Percentiles rank a stretch among this genome's conserved stretches.
phyloP scores from a whole-genome alignment of 2,329 filamentous ascomycete species.

The Lecanicillium sp. region DNA sequence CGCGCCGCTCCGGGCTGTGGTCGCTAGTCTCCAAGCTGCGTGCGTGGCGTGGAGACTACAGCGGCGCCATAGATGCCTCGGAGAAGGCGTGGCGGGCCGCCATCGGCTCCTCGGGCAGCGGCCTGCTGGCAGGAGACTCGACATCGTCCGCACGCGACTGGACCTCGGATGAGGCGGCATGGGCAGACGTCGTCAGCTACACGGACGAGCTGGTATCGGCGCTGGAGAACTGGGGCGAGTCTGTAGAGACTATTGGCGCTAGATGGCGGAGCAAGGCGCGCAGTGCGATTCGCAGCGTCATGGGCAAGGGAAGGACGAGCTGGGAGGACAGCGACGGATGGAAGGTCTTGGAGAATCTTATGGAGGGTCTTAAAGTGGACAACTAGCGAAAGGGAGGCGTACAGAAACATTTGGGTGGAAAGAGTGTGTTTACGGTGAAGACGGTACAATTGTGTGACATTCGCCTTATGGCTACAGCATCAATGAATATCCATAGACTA shows the following conservation, averaged over 20 bases:
- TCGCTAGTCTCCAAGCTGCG: conserved; percentile 62
- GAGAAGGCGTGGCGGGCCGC: conserved; percentile 86
- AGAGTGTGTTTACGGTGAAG: no score
- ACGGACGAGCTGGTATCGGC: conserved; percentile 77
- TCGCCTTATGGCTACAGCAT: no score
- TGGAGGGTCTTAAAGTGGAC: conserved; percentile 44
- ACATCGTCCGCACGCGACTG: conserved; percentile 19
- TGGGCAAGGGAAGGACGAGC: conserved; percentile 70
- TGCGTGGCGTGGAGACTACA: conserved; percentile 63
- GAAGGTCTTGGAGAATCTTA: conserved; percentile 48
- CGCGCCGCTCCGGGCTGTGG: conserved; percentile 70
- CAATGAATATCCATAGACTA: no score
- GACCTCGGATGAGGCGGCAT: conserved; percentile 52
- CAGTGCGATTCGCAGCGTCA: conserved; percentile 73
- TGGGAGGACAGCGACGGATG: conserved; percentile 76
- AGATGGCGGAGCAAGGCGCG: conserved; percentile 87
- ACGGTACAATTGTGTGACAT: no score
- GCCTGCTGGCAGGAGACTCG: conserved; percentile 26
- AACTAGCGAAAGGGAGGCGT: conserved; percentile 1
- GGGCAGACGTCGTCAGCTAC: conserved; percentile 65
- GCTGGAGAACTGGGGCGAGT: conserved; percentile 70
- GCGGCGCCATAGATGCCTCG: conserved; percentile 69
- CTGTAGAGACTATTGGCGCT: conserved; percentile 60
- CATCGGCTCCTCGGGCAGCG: conserved; percentile 39
- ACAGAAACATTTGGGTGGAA: no score